Base-by-base conservation (phyloP, 148 eudicot species). In the Amaranthus cruentus region DNA sequence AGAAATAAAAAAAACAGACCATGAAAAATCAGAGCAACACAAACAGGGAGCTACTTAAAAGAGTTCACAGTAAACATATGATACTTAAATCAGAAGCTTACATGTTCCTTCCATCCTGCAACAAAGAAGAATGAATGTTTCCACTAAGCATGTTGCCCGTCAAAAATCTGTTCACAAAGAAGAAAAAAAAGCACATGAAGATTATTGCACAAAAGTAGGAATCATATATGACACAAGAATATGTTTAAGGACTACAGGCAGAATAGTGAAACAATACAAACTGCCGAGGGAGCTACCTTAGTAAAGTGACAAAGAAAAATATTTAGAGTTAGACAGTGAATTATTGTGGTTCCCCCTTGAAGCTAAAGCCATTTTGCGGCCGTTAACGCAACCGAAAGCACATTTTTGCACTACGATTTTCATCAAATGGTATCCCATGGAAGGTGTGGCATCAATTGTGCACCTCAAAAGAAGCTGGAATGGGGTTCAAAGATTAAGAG, bases 71-170 rank as follows among this genome's bases (percentile, higher is more conserved):
- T 48, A 54, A 44, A 55, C 63, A 28, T 43, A 55, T 46, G 44
- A 38, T 52, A 53, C 51, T 75, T 73, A 55, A 79, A 72, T 72
- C 6, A 0, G 70, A 38, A 58, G 77, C 88, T 56, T 86, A 90
- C 96, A 88, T 81, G 69, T 79, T 86, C 76, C 76, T 78, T 62
- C 96, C 96, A 66, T 82, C 90, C 78, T 78, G 79, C 86, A 89
- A 79, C 69, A 90, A 71, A 79, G 89, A 76, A 60, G 60, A 78
- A 6, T 92, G 96, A 74, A 90, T 70, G 68, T 75, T 80, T 70
- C 96, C 96, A 54, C 86, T 84, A 57, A 90, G 81, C 85, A 60
- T 79, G 85, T 90, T 90, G 65, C 85, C 85, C 14, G 83, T 76
- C 80, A 90, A 69, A 80, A 90, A 90, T 83, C 96, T 90, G 75